A percentile compares a stretch with the other conserved stretches of the same genome.
Conservation (phyloP, 257 asterid genomes). For the Gynochthodes officinalis region DNA sequence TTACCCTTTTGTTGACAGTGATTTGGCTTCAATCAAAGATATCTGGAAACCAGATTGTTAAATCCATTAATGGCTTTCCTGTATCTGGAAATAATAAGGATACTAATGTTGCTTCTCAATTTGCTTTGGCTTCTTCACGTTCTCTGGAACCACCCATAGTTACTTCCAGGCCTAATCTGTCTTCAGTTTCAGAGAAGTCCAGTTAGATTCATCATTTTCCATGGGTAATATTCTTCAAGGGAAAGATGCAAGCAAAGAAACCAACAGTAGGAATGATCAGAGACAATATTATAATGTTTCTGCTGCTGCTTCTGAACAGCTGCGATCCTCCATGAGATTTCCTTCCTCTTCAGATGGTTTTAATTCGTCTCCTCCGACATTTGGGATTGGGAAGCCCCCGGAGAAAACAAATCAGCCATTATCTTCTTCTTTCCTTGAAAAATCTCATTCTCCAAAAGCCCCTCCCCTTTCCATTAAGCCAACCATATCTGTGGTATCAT, state of each 20-base stretch:
- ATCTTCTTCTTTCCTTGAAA: background rate
- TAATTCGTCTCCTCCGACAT: background rate
- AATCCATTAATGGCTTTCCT: background rate
- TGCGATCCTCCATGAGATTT: background rate
- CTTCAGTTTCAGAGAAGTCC: conserved; percentile 2
- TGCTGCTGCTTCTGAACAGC: background rate
- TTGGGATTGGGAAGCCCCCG: background rate
- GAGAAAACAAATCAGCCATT: background rate
- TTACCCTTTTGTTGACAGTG: no score
- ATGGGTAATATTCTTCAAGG: background rate
- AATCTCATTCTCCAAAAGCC: conserved; percentile 11
- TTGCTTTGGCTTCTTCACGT: no score
- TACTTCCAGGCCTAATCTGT: background rate
- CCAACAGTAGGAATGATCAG: background rate
- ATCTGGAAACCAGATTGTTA: no score
- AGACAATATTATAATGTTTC: background rate
- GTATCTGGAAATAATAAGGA: no score
- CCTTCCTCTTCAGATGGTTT: background rate
- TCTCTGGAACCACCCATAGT: background rate
- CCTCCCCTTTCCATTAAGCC: conserved; percentile 23
- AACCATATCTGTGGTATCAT: conserved; percentile 4
- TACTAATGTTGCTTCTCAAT: no score
- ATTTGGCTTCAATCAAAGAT: no score
- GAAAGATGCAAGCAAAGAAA: background rate
- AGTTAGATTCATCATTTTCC: background rate